Evolutionary conservation across 768 basidiomycete genomes (phyloP).

Genomic region (button mushroom (Agaricus bisporus)): DNA sequence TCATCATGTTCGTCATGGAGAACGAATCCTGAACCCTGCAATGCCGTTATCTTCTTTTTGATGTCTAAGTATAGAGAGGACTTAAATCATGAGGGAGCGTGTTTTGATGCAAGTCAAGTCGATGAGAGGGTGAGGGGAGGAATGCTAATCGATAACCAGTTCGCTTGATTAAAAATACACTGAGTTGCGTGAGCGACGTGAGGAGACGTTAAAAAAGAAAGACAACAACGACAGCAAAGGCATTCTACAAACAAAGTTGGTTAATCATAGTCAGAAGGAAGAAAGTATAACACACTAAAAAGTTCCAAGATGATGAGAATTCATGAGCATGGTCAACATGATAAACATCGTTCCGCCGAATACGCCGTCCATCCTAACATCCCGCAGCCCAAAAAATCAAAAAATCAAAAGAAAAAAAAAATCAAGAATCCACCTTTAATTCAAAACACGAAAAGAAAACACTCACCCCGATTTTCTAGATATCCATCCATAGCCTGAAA

Average conservation of each 20-base stretch:
- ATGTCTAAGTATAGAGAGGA: not conserved
- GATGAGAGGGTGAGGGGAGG: no score
- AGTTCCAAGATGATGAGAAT: not conserved
- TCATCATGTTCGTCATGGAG: no score
- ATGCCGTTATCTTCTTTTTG: not conserved
- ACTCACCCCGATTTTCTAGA: slow-evolving; percentile 31
- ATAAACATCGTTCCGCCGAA: slow-evolving; percentile 15
- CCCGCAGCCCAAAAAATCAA: not conserved
- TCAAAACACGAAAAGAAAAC: no score
- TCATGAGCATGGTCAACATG: not conserved
- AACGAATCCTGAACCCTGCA: not conserved
- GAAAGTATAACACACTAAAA: no score
- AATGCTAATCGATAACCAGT: no score
- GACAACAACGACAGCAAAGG: no score
- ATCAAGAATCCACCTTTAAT: slow-evolving; percentile 15
- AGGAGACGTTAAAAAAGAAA: no score
- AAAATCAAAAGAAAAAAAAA: not conserved
- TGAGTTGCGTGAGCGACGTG: no score
- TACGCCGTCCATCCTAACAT: slow-evolving; percentile 18
- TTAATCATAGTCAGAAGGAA: not conserved
- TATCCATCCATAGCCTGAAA: slow-evolving; percentile 46
- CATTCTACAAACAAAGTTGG: not conserved
- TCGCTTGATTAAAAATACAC: no score
- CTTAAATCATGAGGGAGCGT: no score
- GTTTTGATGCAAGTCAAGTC: no score